Conservation (phyloP, 805 yeast species). For the Candida nemodendra region DNA sequence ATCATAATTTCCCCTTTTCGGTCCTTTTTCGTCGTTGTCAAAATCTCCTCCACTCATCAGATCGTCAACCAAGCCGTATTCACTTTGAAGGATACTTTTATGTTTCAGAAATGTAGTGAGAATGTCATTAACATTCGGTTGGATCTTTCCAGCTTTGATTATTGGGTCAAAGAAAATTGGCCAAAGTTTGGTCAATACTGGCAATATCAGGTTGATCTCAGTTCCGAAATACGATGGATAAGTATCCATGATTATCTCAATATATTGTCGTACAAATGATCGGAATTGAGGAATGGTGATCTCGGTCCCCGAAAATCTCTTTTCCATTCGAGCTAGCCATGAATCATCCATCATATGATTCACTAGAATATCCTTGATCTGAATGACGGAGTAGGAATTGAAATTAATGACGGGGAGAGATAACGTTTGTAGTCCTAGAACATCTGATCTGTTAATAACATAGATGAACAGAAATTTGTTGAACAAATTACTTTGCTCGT, state of each 20-base stretch:
- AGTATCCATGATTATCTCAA: conserved; percentile 45
- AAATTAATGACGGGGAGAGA: conserved; percentile 43
- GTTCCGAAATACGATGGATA: conserved; percentile 45
- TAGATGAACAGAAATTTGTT: conserved; percentile 38
- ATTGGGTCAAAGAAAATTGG: conserved; percentile 31
- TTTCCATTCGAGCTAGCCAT: conserved; percentile 10
- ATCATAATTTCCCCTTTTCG: conserved; percentile 34
- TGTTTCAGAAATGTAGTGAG: conserved; percentile 27
- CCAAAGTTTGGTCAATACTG: conserved; percentile 30
- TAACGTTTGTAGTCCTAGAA: conserved; percentile 37
- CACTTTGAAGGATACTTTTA: conserved; percentile 24
- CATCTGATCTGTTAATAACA: conserved; percentile 40
- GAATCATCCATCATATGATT: conserved; percentile 11
- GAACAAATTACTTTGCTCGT: conserved; percentile 38
- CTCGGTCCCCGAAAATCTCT: not conserved
- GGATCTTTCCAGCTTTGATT: conserved; percentile 15
- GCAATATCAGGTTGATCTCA: conserved; percentile 37
- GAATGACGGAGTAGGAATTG: conserved; percentile 35
- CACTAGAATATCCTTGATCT: conserved; percentile 38
- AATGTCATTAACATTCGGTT: conserved; percentile 27
- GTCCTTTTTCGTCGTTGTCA: not conserved
- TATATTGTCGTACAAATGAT: conserved; percentile 33
- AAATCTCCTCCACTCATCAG: conserved; percentile 12
- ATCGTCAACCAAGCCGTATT: conserved; percentile 24
- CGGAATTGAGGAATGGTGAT: conserved; percentile 14